A percentile compares a stretch with the other conserved stretches of the same genome.
Evolutionary conservation across 2,329 filamentous ascomycete genomes (phyloP).

Genomic region (Cryphonectria japonica): DNA sequence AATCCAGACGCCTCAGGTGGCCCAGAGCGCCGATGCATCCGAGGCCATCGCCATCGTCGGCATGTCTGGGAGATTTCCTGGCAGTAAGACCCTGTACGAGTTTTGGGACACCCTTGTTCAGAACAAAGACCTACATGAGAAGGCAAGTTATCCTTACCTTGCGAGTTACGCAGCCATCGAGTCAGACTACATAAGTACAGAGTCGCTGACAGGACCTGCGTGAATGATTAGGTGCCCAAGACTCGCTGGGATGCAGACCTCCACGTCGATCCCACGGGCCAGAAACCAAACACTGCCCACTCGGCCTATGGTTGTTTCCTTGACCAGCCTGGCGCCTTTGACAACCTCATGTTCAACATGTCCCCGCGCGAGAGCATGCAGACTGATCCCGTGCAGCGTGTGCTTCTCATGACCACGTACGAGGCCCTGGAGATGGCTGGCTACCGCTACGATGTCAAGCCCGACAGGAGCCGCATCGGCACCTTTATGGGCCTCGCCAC

Average conservation of each 20-base stretch:
- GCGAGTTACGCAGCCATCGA: not conserved
- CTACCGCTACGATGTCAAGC: not conserved
- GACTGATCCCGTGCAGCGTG: constrained; percentile 8
- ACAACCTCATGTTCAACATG: constrained; percentile 2
- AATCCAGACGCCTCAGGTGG: not conserved
- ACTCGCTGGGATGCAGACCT: constrained; percentile 12
- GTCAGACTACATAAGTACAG: too few relatives aligned
- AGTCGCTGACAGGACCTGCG: not conserved
- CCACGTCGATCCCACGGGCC: constrained; percentile 1
- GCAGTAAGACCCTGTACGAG: not conserved
- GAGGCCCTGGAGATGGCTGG: constrained; percentile 19
- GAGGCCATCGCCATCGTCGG: constrained; percentile 13
- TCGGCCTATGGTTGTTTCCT: constrained; percentile 4
- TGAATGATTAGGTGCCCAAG: not conserved
- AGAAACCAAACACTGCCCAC: not conserved
- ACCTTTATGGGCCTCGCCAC: constrained; percentile 1
- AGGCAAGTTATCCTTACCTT: not conserved
- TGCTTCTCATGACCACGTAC: constrained; percentile 16
- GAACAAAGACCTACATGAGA: not conserved
- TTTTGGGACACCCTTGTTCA: not conserved
- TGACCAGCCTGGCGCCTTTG: constrained; percentile 4
- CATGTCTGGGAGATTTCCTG: constrained; percentile 1
- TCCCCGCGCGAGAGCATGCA: constrained; percentile 5
- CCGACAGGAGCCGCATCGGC: constrained; percentile 6
- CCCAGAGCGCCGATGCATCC: not conserved